These are phyloP conservation scores for Ilex paraguariensis DNA, from an alignment of 305 asterid species.

Conservation along the genomic window DNA sequence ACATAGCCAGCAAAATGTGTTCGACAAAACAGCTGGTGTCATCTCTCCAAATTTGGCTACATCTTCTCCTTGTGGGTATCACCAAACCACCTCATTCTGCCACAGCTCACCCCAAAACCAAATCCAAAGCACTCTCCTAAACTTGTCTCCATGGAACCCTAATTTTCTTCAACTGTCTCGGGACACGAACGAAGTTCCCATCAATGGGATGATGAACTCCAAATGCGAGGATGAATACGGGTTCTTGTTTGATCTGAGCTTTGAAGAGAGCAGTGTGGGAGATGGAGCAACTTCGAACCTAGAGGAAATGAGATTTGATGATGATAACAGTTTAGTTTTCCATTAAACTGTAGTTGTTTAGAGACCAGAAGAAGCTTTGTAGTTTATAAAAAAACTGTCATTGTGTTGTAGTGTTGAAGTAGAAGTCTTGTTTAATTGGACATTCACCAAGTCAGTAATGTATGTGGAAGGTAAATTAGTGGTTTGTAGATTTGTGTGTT, in stretches of 20 bases:
- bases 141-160: conserved; percentile 16
- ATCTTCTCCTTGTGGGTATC: conserved; percentile 21
- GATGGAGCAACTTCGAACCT: conserved; percentile 20
- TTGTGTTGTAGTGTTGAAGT: too few relatives aligned
- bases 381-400: too few relatives aligned
- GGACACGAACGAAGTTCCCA: conserved; percentile 12
- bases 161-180: conserved; percentile 24
- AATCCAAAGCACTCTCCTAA: conserved; percentile 33
- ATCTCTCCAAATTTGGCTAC: conserved; percentile 25
- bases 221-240: conserved; percentile 60
- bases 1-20: conserved; percentile 19
- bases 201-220: conserved; percentile 13
- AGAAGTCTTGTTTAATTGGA: too few relatives aligned
- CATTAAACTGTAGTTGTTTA: background rate
- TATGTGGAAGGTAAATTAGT: too few relatives aligned
- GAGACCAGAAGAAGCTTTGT: too few relatives aligned
- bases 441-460: too few relatives aligned
- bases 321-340: conserved; percentile 26
- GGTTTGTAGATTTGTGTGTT: too few relatives aligned
- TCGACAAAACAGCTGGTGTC: conserved; percentile 8
- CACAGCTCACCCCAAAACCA: conserved; percentile 20
- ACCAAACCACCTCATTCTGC: background rate
- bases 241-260: conserved; percentile 40
- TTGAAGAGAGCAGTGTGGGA: conserved; percentile 24
- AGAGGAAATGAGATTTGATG: conserved; percentile 27